A percentile compares a stretch with the other conserved stretches of the same genome.
These are phyloP conservation scores for Rhodotorula kratochvilovae DNA, from an alignment of 768 basidiomycete genomes.

Conservation along the genomic window DNA sequence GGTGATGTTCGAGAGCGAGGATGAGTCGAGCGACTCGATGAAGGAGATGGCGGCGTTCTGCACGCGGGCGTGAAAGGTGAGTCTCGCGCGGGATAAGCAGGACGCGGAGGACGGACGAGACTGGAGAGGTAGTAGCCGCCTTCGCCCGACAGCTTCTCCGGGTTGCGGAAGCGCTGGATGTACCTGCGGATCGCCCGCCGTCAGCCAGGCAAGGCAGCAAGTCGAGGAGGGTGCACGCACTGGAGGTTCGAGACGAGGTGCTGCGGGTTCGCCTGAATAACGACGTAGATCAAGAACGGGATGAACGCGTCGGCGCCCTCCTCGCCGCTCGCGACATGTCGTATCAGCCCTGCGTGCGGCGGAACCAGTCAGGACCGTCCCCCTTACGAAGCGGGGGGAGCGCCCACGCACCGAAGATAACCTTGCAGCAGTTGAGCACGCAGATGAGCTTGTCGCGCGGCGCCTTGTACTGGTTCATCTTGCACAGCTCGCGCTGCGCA, in stretches of 20 bases:
- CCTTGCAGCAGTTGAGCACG: slow-evolving; percentile 95
- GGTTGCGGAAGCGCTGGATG: slow-evolving; percentile 89
- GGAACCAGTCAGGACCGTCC: not conserved
- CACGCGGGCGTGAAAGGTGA: not conserved
- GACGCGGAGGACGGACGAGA: slow-evolving; percentile 58
- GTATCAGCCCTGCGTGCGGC: slow-evolving; percentile 64
- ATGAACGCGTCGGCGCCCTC: slow-evolving; percentile 92
- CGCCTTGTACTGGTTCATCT: slow-evolving; percentile 98
- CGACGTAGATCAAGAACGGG: slow-evolving; percentile 87
- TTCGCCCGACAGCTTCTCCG: slow-evolving; percentile 83
- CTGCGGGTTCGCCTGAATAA: slow-evolving; percentile 87
- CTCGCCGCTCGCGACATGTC: slow-evolving; percentile 69
- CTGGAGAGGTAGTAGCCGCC: slow-evolving; percentile 96
- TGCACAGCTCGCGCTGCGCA: slow-evolving; percentile 63
- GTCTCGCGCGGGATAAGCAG: not conserved
- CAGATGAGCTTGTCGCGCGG: slow-evolving; percentile 97
- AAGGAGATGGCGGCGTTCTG: slow-evolving; percentile 96
- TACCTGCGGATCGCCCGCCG: slow-evolving; percentile 56
- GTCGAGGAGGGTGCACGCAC: slow-evolving; percentile 50
- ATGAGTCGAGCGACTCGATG: slow-evolving; percentile 96
- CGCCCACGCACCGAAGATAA: slow-evolving; percentile 90
- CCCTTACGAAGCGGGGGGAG: not conserved
- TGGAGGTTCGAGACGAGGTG: slow-evolving; percentile 93
- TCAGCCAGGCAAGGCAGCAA: not conserved
- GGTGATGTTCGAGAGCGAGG: slow-evolving; percentile 85